A percentile compares a stretch with the other conserved stretches of the same genome.
These are phyloP conservation scores for Daldinia sp. DNA, from an alignment of 2,329 filamentous ascomycete species.

Conservation along the genomic window DNA sequence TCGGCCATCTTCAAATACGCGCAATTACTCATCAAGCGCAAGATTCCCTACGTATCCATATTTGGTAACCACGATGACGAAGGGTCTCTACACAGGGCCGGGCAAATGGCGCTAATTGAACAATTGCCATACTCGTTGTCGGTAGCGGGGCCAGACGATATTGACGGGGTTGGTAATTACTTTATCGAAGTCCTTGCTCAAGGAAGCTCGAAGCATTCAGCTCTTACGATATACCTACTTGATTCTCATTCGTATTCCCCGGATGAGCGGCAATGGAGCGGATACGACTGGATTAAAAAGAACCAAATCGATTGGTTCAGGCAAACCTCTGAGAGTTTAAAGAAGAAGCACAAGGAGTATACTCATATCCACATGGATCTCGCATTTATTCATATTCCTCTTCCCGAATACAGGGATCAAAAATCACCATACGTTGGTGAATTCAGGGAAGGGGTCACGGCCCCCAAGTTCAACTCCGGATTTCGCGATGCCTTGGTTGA, in stretches of 20 bases:
- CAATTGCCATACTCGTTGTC: slow-evolving; percentile 89
- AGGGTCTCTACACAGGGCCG: slow-evolving; percentile 76
- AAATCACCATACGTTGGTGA: slow-evolving; percentile 71
- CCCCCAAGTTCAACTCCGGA: slow-evolving; percentile 88
- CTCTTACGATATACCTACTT: slow-evolving; percentile 91
- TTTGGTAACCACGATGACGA: slow-evolving; percentile 99
- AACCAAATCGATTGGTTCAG: slow-evolving; percentile 96
- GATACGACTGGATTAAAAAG: slow-evolving; percentile 97
- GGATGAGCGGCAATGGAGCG: slow-evolving; percentile 85
- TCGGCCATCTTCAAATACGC: slow-evolving; percentile 96
- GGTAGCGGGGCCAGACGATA: slow-evolving; percentile 79
- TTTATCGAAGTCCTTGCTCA: slow-evolving; percentile 88
- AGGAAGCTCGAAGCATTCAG: slow-evolving; percentile 82
- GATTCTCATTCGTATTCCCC: slow-evolving; percentile 94
- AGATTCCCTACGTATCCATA: slow-evolving; percentile 91
- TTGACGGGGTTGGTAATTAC: slow-evolving; percentile 95
- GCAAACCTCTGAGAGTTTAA: slow-evolving; percentile 75
- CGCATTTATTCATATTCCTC: slow-evolving; percentile 95
- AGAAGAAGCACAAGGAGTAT: slow-evolving; percentile 82
- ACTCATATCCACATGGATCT: slow-evolving; percentile 93
- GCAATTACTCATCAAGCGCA: slow-evolving; percentile 81
- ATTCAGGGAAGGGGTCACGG: slow-evolving; percentile 85
- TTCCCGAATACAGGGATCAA: slow-evolving; percentile 81
- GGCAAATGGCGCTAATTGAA: slow-evolving; percentile 87
- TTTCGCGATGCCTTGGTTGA: slow-evolving; percentile 90